Conservation (phyloP, 192 early-diverging fungal genomes). For the Backusella psychrophila region DNA sequence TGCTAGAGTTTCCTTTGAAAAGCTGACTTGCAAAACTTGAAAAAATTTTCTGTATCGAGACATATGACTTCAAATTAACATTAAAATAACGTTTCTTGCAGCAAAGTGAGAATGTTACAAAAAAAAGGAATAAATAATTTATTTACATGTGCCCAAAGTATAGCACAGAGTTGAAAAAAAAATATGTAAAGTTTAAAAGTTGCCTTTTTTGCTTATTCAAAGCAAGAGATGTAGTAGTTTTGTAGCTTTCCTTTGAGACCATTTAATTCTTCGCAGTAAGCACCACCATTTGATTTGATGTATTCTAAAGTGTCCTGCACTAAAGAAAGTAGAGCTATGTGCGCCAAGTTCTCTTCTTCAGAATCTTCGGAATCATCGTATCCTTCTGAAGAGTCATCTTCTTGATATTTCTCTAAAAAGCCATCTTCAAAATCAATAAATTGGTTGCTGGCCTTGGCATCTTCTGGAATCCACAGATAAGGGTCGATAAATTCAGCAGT, state of each 20-base stretch:
- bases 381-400: conserved; percentile 5
- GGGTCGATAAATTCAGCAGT: too few species aligned
- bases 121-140: background rate
- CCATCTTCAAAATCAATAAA: background rate
- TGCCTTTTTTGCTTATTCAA: background rate
- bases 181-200: background rate
- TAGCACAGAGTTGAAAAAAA: background rate
- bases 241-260: background rate
- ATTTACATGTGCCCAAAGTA: background rate
- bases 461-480: background rate
- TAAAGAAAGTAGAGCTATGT: background rate
- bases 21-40: background rate
- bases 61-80: background rate
- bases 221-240: background rate
- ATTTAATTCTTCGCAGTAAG: conserved; percentile 3
- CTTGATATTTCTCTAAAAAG: background rate
- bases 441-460: background rate
- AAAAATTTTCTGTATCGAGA: background rate
- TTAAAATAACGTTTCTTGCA: background rate
- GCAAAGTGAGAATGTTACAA: background rate
- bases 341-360: background rate
- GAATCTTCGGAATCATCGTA: background rate
- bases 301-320: conserved; percentile 17
- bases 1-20: background rate
- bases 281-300: background rate